These are phyloP conservation scores for Epichloe scottii DNA, from an alignment of 2,329 filamentous ascomycete genomes.

Conservation along the genomic window DNA sequence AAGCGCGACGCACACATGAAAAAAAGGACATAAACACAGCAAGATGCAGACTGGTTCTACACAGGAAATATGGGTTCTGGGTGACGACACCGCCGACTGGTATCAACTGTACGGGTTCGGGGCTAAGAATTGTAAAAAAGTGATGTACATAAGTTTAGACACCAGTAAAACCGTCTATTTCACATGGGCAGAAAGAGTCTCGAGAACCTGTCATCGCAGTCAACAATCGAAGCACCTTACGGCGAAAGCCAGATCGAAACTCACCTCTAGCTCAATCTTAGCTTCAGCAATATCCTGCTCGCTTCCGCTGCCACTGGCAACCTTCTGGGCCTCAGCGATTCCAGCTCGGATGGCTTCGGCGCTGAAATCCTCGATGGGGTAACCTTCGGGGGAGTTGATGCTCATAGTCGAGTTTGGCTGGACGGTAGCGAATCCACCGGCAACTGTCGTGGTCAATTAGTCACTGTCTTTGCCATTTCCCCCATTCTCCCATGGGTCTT, in stretches of 20 bases:
- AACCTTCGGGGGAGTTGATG: conserved; percentile 98
- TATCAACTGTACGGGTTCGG: conserved; percentile 24
- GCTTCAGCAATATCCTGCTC: conserved; percentile 98
- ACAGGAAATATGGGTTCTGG: conserved; percentile 2
- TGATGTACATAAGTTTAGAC: conserved; percentile 31
- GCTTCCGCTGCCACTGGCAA: conserved; percentile 78
- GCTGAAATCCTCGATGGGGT: conserved; percentile 91
- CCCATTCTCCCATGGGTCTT: neutral
- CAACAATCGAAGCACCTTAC: neutral
- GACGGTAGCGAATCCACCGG: conserved; percentile 91
- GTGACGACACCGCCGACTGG: conserved; percentile 17
- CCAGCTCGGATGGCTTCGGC: conserved; percentile 77
- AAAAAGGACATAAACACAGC: neutral
- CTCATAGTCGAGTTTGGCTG: conserved; percentile 90
- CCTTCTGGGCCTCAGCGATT: conserved; percentile 91
- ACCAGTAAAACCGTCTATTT: conserved; percentile 52
- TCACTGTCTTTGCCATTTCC: neutral
- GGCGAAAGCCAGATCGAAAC: conserved; percentile 5
- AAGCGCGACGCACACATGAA: neutral
- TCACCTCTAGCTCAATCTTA: conserved; percentile 95
- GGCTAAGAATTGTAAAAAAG: conserved; percentile 23
- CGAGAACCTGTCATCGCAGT: conserved; percentile 49
- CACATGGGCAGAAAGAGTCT: conserved; percentile 67
- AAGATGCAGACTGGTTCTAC: neutral
- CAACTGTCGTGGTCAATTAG: conserved; percentile 46